Conservation (phyloP, 106 monocot genomes). For the Dendrobium chrysotoxum region DNA sequence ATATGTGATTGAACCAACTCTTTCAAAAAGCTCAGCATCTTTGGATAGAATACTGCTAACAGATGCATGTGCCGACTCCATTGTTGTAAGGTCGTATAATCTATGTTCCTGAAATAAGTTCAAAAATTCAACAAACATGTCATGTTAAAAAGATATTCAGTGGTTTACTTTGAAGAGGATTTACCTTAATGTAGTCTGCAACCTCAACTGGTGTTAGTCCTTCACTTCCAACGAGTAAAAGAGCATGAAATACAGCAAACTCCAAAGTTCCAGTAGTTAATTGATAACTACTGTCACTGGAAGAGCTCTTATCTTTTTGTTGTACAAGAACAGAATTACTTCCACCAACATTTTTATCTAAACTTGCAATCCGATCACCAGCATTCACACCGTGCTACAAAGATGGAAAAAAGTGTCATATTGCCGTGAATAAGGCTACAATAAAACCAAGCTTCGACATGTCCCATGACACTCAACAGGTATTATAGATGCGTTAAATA, state of each 20-base stretch:
- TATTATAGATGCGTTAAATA: not conserved
- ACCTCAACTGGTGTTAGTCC: slow-evolving; percentile 86
- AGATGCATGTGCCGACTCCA: slow-evolving; percentile 94
- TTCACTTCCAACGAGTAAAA: slow-evolving; percentile 70
- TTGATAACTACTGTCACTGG: slow-evolving; percentile 66
- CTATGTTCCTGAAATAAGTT: slow-evolving; percentile 60
- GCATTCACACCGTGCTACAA: not conserved
- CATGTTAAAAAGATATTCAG: slow-evolving; percentile 1
- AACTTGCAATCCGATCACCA: not conserved
- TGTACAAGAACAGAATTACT: slow-evolving; percentile 82
- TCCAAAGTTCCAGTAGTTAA: slow-evolving; percentile 95
- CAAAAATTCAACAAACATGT: not conserved
- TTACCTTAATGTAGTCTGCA: slow-evolving; percentile 92
- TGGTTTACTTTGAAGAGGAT: not conserved
- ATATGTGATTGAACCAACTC: slow-evolving; percentile 87
- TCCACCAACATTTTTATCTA: slow-evolving; percentile 42
- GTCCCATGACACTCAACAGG: not conserved
- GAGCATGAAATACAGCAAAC: slow-evolving; percentile 95
- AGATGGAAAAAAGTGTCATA: not conserved
- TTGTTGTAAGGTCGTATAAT: slow-evolving; percentile 86
- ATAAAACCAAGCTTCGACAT: not conserved
- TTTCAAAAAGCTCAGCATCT: slow-evolving; percentile 86
- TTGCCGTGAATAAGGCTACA: not conserved
- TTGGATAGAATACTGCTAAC: slow-evolving; percentile 82
- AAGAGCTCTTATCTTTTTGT: slow-evolving; percentile 65